Base-by-base conservation (phyloP, 495 filamentous ascomycete species). In the Daldinia vernicosa region DNA sequence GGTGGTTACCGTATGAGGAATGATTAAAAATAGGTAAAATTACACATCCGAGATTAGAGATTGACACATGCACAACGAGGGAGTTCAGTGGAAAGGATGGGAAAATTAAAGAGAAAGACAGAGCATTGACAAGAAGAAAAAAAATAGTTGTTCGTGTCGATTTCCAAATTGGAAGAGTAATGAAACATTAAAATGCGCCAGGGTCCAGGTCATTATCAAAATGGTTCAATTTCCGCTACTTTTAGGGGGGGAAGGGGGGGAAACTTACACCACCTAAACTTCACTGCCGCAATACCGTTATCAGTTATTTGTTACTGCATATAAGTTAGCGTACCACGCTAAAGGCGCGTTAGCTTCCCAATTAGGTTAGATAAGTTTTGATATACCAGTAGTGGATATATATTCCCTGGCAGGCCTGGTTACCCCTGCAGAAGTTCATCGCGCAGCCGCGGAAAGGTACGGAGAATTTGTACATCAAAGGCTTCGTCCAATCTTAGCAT, bases 101-200 rank as follows among this genome's bases (percentile, higher is more conserved):
- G 30, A 43, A 28, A 54, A 39, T 35, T 7, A 53, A 40, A 35
- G 26, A 58, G 54, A 61, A 53, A 69, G 63, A 50, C 61, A 59
- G 61, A 58, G 40, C 1, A 56, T 33, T 56, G 58, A 56, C 60
- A 47, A 61, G 50, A 58, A 54, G 59, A 61, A 57, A 59, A 59
- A 63, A 74, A 60, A 70, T 53, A 51, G 52, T 57, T 67, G 43
- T 62, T 63, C 60, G 43, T 67, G 61, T 67, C 52, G 71, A 60
- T 63, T 62, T 66, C 63, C 55, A 67, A 60, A 65, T 64, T 76
- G 52, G 69, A 69, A 64, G 68, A 56, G 61, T 43, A 74, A 74
- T 67, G 64, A 63, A 66, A 66, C 63, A 69, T 72, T 64, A 66
- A 69, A 65, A 14, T 71, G 60, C 61, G 63, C 66, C 60, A 51